Evolutionary conservation across 2,329 filamentous ascomycete species (phyloP).

Genomic region (Domatiomyces catenatus): DNA sequence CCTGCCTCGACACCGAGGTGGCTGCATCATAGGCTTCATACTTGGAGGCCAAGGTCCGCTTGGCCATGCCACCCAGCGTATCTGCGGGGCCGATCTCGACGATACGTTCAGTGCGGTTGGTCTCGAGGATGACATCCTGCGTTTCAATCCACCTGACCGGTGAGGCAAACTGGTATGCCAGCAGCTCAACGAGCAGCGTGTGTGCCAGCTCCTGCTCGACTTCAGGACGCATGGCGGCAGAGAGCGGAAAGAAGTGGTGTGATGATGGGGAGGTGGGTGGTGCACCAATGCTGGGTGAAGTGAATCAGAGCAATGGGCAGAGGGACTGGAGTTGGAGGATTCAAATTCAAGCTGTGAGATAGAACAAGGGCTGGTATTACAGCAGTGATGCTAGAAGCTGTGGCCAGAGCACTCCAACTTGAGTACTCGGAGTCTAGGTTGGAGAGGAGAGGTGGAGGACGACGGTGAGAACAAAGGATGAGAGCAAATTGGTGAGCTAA

Average conservation of each 20-base stretch:
- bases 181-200: slow-evolving; percentile 92
- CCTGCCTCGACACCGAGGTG: slow-evolving; percentile 88
- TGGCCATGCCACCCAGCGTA: slow-evolving; percentile 94
- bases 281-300: slow-evolving; percentile 15
- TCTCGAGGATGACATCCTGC: slow-evolving; percentile 95
- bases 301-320: slow-evolving; percentile 18
- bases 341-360: neutral
- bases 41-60: slow-evolving; percentile 85
- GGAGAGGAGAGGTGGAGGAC: neutral
- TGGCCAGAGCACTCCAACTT: neutral
- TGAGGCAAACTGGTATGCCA: slow-evolving; percentile 97
- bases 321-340: neutral
- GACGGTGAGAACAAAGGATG: neutral
- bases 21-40: slow-evolving; percentile 98
- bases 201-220: slow-evolving; percentile 98
- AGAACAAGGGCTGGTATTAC: neutral
- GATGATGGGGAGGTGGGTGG: slow-evolving; percentile 7
- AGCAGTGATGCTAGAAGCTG: neutral
- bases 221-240: slow-evolving; percentile 75
- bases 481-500: neutral
- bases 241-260: slow-evolving; percentile 11
- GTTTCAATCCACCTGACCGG: slow-evolving; percentile 99
- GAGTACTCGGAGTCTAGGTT: neutral
- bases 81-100: slow-evolving; percentile 95
- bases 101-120: slow-evolving; percentile 90